A percentile compares a stretch with the other conserved stretches of the same genome.
Conservation (phyloP, 2,329 filamentous ascomycete species). For the Tympanopsis confertula region DNA sequence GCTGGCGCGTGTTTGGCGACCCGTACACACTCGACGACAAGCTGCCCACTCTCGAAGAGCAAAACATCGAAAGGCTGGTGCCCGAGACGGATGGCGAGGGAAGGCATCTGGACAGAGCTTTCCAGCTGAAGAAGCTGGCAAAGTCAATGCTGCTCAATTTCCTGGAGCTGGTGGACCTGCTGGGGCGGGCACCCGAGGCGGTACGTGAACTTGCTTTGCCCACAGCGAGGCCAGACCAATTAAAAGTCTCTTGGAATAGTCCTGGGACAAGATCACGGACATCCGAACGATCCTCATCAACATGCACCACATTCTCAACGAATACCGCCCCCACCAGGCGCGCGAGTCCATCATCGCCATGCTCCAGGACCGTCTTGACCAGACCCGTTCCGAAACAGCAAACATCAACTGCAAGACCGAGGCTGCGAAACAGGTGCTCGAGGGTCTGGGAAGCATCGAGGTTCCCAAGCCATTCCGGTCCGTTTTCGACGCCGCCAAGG, state of each 20-base stretch:
- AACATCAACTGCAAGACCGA: conserved; percentile 55
- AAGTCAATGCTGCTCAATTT: conserved; percentile 84
- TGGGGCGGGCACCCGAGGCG: conserved; percentile 52
- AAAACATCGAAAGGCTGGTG: conserved; percentile 57
- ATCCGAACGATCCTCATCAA: conserved; percentile 77
- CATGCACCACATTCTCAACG: conserved; percentile 84
- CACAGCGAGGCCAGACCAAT: conserved; percentile 5
- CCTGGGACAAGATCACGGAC: conserved; percentile 63
- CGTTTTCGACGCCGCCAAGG: not conserved
- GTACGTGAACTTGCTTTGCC: conserved; percentile 14
- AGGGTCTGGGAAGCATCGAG: conserved; percentile 48
- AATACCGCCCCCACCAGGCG: conserved; percentile 87
- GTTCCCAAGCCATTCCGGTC: conserved; percentile 8
- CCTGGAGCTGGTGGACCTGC: conserved; percentile 66
- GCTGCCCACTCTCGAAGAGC: conserved; percentile 56
- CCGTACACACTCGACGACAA: conserved; percentile 51
- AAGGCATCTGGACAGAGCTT: conserved; percentile 49
- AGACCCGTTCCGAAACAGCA: conserved; percentile 61
- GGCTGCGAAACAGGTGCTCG: conserved; percentile 63
- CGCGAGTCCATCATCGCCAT: conserved; percentile 74
- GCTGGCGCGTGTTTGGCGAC: conserved; percentile 66
- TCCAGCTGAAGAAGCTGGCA: conserved; percentile 64
- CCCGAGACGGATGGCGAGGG: conserved; percentile 28
- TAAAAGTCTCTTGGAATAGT: conserved; percentile 25
- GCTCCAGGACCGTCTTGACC: conserved; percentile 75